Base-by-base conservation (phyloP, 108 stramenopile species). In the Craspedostauros australis region DNA sequence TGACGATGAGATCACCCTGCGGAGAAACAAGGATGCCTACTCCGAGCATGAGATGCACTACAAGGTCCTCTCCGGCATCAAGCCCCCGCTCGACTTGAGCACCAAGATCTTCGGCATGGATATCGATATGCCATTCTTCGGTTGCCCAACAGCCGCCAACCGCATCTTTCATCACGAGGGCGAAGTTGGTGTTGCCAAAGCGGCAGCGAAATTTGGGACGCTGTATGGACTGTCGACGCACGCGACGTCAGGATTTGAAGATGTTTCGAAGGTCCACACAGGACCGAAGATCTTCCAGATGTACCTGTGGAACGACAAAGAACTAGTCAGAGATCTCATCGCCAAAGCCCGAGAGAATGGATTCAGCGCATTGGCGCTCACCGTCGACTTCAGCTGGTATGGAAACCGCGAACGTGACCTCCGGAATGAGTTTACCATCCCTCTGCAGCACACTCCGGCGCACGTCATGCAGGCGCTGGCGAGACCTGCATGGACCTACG, bases 301-400 rank as follows among this genome's bases (percentile, higher is more conserved):
- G n/a, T 95, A 95, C 71, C 88, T 95, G 2, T 93, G 89, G 86
- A 87, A 81, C 50, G 94, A 95, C 67, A 75, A 91, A 32, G 86
- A 77, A 60, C 50, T 95, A 25, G 88, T 88, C 20, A 76, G 71
- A 53, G 83, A 93, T 37, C 75, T 93, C 19, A 60, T 93, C 32
- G 61, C 74, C 31, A 79, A 82, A 53, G 94, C 94, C 15, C 82
- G 88, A 63, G 78, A 79, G 26, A 73, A 76, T 22, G 89, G 89
- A 20, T 95, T 91, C 78, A 71, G 75, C 57, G 87, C 85, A 5
- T 62, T 91, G 33, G 94, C 91, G 8, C 46, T 94, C 25, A 95
- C 94, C 22, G 94, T 95, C 2, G 94, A 95, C 56, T 82, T 88
- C 29, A 87, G 90, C 6, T 88, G 92, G 70, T 80, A 84, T 43